Evolutionary conservation across 208 protist genomes (phyloP), one percentile per base, ranked within the genome.

Genomic region (Phytomonas sp.): DNA sequence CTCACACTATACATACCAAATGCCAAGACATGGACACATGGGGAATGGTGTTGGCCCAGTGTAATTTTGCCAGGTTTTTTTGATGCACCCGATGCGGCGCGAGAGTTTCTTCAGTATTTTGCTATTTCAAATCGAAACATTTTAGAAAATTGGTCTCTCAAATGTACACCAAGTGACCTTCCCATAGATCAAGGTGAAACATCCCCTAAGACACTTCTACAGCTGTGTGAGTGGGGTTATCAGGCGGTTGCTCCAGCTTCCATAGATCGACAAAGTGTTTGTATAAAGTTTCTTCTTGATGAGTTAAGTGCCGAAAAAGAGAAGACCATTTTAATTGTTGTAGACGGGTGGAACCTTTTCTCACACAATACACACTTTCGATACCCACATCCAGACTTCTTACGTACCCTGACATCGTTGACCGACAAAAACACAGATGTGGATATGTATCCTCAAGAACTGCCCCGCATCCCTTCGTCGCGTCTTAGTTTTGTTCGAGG

Each of bases 261-360:
- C 31, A 92, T 97, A 63, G 92, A 97, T 73, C 81, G 89, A 0
- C 88, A 94, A 70, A 94, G 89, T 65, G 90, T 97, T 14, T 87
- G 80, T 71, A 63, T 97, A 60, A 97, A 97, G 77, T 95, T 89
- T 70, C 74, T 97, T n/a, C 73, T 95, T 56, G 92, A 97, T 72
- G 92, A 97, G 71, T 66, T 97, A 26, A 89, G 79, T 60, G 86
- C 77, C 0, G 89, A 94, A 64, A 95, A 94, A 62, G 82, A 71
- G 29, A 80, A 85, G 72, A 89, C 92, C 7, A 88, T 97, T 67
- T 71, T 97, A 11, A 86, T 95, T 70, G 89, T 84, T 40, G 89
- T 97, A 23, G 92, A 97, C 67, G 89, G 89, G 11, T 94, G 88
- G 88, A 95, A 97, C 63, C 75, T 95, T 16, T 92, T 97, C 72